Conservation (phyloP, 1,284 basidiomycete genomes). For the Stygiomarasmius scandens region DNA sequence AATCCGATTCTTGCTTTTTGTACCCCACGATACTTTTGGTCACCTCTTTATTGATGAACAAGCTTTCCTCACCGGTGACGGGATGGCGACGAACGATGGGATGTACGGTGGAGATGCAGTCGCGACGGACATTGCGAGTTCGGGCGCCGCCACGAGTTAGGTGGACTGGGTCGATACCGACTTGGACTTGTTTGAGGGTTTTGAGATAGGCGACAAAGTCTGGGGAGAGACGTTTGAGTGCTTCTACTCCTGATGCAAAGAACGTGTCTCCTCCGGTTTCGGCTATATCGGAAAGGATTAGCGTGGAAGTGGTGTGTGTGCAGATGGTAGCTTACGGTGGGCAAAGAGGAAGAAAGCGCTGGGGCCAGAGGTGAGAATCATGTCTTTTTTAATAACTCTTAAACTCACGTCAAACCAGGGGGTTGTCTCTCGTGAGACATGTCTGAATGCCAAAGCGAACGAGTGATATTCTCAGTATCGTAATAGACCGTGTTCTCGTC, state of each 20-base stretch:
- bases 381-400: background rate
- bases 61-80: constrained; percentile 18
- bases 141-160: constrained; percentile 13
- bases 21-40: constrained; percentile 18
- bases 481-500: constrained; percentile 17
- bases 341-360: constrained; percentile 18
- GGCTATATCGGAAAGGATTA: background rate
- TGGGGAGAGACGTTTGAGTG: constrained; percentile 16
- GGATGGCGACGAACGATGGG: constrained; percentile 17
- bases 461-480: constrained; percentile 14
- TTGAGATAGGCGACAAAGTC: constrained; percentile 15
- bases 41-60: constrained; percentile 18
- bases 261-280: constrained; percentile 19
- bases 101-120: constrained; percentile 15
- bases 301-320: background rate
- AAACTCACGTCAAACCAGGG: constrained; percentile 16
- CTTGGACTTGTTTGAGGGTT: constrained; percentile 15
- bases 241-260: constrained; percentile 16
- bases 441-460: constrained; percentile 16
- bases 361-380: background rate
- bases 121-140: constrained; percentile 13
- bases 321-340: constrained; percentile 5
- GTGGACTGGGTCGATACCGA: constrained; percentile 13
- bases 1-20: constrained; percentile 19
- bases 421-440: constrained; percentile 18